phyloP scores from a whole-genome alignment of 352 stramenopile species.

The Phytopythium delawarense region DNA sequence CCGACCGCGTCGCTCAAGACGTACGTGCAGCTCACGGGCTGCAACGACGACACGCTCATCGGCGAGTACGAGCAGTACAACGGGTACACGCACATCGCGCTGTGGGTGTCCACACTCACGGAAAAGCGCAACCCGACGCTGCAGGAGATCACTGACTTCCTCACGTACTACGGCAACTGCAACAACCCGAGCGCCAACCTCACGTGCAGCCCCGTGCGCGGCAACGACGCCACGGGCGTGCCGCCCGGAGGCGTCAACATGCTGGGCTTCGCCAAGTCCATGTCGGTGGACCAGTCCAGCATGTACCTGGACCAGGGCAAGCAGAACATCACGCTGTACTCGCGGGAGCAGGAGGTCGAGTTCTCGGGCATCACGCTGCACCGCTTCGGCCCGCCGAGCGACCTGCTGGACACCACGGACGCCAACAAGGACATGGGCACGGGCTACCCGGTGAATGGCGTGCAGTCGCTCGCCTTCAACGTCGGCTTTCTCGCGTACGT shows the following conservation, averaged over 20 bases:
- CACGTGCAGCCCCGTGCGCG: constrained; percentile 47
- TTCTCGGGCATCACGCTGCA: constrained; percentile 44
- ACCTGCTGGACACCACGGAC: constrained; percentile 25
- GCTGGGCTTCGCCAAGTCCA: constrained; percentile 37
- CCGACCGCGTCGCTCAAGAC: constrained; percentile 19
- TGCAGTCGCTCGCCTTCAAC: constrained; percentile 48
- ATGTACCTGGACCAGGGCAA: constrained; percentile 54
- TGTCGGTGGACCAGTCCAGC: constrained; percentile 27
- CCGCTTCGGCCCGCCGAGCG: constrained; percentile 37
- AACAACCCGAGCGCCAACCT: constrained; percentile 38
- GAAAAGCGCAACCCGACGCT: constrained; percentile 45
- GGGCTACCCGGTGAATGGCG: constrained; percentile 37
- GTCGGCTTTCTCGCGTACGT: constrained; percentile 52
- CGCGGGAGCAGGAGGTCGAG: constrained; percentile 33
- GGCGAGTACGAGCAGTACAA: constrained; percentile 55
- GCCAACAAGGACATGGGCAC: constrained; percentile 34
- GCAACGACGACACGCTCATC: constrained; percentile 48
- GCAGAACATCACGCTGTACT: constrained; percentile 60
- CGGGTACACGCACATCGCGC: constrained; percentile 25
- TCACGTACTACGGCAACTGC: constrained; percentile 46
- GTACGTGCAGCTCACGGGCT: constrained; percentile 45
- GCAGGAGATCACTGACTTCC: constrained; percentile 38
- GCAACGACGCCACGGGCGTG: constrained; percentile 49
- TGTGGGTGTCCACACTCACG: constrained; percentile 38
- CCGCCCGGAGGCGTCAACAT: constrained; percentile 41